Evolutionary conservation across 148 eudicot species (phyloP), one percentile per base, ranked within the genome.

Genomic region (Arbutus unedo): DNA sequence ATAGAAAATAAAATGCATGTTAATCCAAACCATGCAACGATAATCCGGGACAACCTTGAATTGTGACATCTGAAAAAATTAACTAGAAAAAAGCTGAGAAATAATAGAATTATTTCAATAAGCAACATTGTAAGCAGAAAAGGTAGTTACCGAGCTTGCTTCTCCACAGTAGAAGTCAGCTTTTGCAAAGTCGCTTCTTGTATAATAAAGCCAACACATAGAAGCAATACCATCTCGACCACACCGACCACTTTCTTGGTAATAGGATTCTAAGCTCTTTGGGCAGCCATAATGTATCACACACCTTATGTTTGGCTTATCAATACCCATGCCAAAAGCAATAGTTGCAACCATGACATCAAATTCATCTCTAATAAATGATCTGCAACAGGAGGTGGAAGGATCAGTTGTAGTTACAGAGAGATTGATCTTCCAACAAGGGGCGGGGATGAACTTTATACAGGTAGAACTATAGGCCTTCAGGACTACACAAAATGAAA

Each of bases 281-380:
- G 98, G 96, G 82, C 96, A 94, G 71, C 96, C 96, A 83, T 94
- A 92, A 84, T 94, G 96, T 82, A 92, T 91, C 81, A 92, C 98
- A 79, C 88, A 85, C 74, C 98, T 88, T 64, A 94, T 88, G 85
- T 94, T 83, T 71, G 98, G 93, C 84, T 94, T 94, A 88, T 94
- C 98, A 81, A 94, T 94, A 64, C 98, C 98, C 98, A 94, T 94
- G 81, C 98, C 98, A 89, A 94, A 94, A 81, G 98, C 98, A 87
- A 94, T 82, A 71, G 98, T 94, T 54, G 96, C 98, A 78, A 92
- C 98, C 92, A 94, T 93, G 82, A 94, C 94, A 84, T 84, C 79
- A 78, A 89, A 86, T 83, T 94, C 98, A 83, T 94, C 98, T 82
- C 94, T 91, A 74, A 94, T 90, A 84, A 94, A 94, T 82, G 90